These are phyloP conservation scores for Hypoxylon lienhwacheense DNA, from an alignment of 495 filamentous ascomycete genomes.

Conservation along the genomic window DNA sequence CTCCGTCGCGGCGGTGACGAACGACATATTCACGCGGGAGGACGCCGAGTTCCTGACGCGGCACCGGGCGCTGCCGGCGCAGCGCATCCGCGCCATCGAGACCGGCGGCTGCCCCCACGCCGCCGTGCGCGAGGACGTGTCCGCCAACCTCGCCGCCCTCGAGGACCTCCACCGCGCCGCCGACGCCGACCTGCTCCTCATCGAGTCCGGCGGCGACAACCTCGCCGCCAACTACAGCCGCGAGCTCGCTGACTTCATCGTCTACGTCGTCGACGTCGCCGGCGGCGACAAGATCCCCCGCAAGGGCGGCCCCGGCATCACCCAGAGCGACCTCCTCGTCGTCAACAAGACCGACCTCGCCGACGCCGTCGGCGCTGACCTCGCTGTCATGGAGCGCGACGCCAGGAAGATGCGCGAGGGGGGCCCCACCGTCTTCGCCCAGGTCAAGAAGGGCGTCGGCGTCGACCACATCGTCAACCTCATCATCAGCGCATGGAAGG, in stretches of 20 bases:
- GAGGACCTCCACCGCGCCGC: slow-evolving; percentile 81
- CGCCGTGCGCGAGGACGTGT: slow-evolving; percentile 96
- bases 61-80: slow-evolving; percentile 76
- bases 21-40: slow-evolving; percentile 99
- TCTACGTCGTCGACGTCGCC: slow-evolving; percentile 96
- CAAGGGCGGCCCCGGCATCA: slow-evolving; percentile 96
- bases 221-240: slow-evolving; percentile 93
- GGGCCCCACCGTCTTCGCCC: slow-evolving; percentile 93
- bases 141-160: slow-evolving; percentile 86
- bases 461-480: slow-evolving; percentile 83
- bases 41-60: slow-evolving; percentile 95
- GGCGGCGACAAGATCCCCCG: slow-evolving; percentile 97
- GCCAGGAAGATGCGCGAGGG: slow-evolving; percentile 93
- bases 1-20: slow-evolving; percentile 93
- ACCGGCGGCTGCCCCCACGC: slow-evolving; percentile 98
- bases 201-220: slow-evolving; percentile 95
- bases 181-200: slow-evolving; percentile 77
- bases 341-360: slow-evolving; percentile 98
- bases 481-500: slow-evolving; percentile 90
- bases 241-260: slow-evolving; percentile 93
- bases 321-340: slow-evolving; percentile 86
- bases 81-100: slow-evolving; percentile 91
- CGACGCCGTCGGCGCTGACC: slow-evolving; percentile 85
- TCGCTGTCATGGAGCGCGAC: slow-evolving; percentile 94
- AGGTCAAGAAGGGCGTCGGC: slow-evolving; percentile 88